Percentiles rank a stretch among this genome's conserved stretches.
These are phyloP conservation scores for Xerocomus minutiporus DNA, from an alignment of 1,284 basidiomycete species.

Conservation along the genomic window DNA sequence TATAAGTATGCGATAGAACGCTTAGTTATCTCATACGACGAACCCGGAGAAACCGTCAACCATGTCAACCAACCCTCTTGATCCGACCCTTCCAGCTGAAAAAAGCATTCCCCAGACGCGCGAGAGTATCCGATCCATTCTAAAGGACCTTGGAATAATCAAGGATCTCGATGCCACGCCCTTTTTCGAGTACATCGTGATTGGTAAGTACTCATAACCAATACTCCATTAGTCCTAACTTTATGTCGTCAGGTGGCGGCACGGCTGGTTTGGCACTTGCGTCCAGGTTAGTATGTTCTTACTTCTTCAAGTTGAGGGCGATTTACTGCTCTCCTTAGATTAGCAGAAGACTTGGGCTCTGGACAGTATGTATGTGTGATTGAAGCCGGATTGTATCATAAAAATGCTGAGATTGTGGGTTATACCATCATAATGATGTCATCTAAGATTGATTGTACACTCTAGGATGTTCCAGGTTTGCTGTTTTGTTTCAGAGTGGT, in stretches of 20 bases:
- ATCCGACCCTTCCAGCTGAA: neutral
- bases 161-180: neutral
- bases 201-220: slow-evolving; percentile 7
- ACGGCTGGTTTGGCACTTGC: slow-evolving; percentile 19
- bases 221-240: neutral
- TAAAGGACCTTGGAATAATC: neutral
- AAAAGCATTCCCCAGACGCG: neutral
- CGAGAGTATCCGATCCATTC: slow-evolving; percentile 3
- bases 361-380: slow-evolving; percentile 20
- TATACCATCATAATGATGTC: neutral
- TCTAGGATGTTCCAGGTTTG: slow-evolving; percentile 21
- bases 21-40: neutral
- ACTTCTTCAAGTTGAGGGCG: neutral
- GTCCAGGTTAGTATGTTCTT: slow-evolving; percentile 9
- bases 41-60: neutral
- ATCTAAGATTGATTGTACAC: neutral
- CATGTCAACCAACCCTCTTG: slow-evolving; percentile 3
- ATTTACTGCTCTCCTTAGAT: slow-evolving; percentile 1
- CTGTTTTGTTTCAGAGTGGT: neutral
- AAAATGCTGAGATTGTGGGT: slow-evolving; percentile 13
- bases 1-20: neutral
- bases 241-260: slow-evolving; percentile 13
- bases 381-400: slow-evolving; percentile 17
- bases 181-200: slow-evolving; percentile 17
- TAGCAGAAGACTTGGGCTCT: slow-evolving; percentile 15